Evolutionary conservation across 257 asterid genomes (phyloP).

Genomic region (Coffea canephora): DNA sequence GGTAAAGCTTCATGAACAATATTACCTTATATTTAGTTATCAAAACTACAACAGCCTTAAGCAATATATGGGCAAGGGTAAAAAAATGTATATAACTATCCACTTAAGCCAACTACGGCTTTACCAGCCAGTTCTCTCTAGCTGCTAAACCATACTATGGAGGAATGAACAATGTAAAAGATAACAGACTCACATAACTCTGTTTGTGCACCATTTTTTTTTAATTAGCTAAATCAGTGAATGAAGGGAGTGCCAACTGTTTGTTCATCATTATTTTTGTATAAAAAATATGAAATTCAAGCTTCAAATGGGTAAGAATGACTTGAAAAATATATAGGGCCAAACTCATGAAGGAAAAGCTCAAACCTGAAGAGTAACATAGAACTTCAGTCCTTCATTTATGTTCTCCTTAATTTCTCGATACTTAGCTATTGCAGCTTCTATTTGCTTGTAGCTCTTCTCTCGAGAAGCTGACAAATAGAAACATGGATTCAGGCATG

Average conservation of each 20-base stretch:
- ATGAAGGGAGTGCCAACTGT: not conserved
- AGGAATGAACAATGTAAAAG: not conserved
- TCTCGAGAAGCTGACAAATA: constrained; percentile 82
- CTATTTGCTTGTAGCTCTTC: constrained; percentile 83
- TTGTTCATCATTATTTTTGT: not conserved
- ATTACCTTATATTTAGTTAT: not conserved
- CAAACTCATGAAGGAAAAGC: not conserved
- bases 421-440: constrained; percentile 87
- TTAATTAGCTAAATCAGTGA: too few relatives aligned
- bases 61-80: not conserved
- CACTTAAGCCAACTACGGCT: not conserved
- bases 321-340: not conserved
- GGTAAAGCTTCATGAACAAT: not conserved
- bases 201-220: not conserved
- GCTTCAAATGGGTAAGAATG: not conserved
- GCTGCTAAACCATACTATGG: not conserved
- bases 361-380: constrained; percentile 89
- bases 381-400: constrained; percentile 94
- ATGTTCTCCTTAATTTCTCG: constrained; percentile 89
- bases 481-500: constrained; percentile 1
- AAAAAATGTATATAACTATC: not conserved
- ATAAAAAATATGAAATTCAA: not conserved
- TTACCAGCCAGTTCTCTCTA: not conserved
- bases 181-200: not conserved
- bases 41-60: not conserved